Evolutionary conservation across 129 eudicot genomes (phyloP).

Genomic region (sunflower (Helianthus annuus)): DNA sequence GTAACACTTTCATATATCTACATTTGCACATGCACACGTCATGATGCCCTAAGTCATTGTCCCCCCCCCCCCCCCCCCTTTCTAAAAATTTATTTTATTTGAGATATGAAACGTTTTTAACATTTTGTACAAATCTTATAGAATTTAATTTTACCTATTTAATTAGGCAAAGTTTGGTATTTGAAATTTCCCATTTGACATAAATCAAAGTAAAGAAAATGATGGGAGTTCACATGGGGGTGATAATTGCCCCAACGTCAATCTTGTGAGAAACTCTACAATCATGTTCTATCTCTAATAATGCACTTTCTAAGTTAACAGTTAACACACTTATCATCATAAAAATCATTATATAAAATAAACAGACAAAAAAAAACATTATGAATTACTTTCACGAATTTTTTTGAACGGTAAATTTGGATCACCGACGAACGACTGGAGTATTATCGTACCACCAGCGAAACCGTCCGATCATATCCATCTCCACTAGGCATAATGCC

Average conservation of each 20-base stretch:
- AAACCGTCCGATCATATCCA: too few relatives aligned
- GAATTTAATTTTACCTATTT: neutral
- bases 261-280: conserved; percentile 22
- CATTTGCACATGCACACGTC: too few relatives aligned
- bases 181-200: neutral
- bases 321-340: neutral
- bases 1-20: too few relatives aligned
- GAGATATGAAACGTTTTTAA: neutral
- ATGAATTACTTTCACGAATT: neutral
- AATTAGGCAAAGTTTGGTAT: conserved; percentile 1
- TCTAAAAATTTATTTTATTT: too few relatives aligned
- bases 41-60: too few relatives aligned
- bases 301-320: neutral
- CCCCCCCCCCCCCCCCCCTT: too few relatives aligned
- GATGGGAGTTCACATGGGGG: conserved; percentile 39
- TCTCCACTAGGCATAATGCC: too few relatives aligned
- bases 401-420: too few relatives aligned
- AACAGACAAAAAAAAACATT: neutral
- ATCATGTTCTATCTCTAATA: conserved; percentile 7
- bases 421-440: too few relatives aligned
- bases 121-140: too few relatives aligned
- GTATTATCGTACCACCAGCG: too few relatives aligned
- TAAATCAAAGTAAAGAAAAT: conserved; percentile 14
- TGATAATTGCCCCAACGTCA: conserved; percentile 13
- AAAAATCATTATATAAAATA: neutral